Evolutionary conservation across 495 filamentous ascomycete genomes (phyloP), one percentile per base, ranked within the genome.

Genomic region (Cryomyces minteri): DNA sequence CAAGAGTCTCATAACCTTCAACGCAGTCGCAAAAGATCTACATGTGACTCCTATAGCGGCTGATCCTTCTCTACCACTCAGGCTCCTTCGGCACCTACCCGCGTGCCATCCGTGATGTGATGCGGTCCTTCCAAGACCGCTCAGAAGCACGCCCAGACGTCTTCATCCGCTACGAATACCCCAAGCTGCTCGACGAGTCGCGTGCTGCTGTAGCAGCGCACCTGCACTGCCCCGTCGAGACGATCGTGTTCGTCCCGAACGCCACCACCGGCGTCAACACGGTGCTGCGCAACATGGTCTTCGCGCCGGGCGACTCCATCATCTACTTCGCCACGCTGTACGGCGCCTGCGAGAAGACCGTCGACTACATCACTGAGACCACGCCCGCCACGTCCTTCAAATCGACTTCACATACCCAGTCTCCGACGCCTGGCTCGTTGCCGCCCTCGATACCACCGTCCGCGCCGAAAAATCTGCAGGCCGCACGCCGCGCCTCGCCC

Each of bases 71-170:
- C 7, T 40, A 18, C 39, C 9, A 32, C 6, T 11, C 46, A 80
- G 84, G 84, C 45, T 86, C 87, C 25, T 94, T 81, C 59, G 87
- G 87, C 12, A 73, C 82, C 8, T 75, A 77, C 53, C 86, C 88
- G 9, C 59, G 52, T 8, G 47, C 62, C 33, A 67, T 94, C 52
- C 71, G 69, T 33, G 55, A 69, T 5, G 65, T 65, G n/a, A 68
- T 77, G 14, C 70, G 67, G 32, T 43, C 60, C 32, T 78, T 72
- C 53, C 74, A 87, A 59, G 63, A 69, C 45, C 51, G 59, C 0
- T 61, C 67, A 44, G 88, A 95, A 63, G 50, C 66, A 1, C 62
- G 56, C 6, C 82, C 86, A 0, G 84, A 93, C 63, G 54, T 60
- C 18, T 95, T 86, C 63, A 73, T 86, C 51, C 74, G 80, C 14